Conservation (phyloP, 208 protist genomes). For the Entamoeba dispar region DNA sequence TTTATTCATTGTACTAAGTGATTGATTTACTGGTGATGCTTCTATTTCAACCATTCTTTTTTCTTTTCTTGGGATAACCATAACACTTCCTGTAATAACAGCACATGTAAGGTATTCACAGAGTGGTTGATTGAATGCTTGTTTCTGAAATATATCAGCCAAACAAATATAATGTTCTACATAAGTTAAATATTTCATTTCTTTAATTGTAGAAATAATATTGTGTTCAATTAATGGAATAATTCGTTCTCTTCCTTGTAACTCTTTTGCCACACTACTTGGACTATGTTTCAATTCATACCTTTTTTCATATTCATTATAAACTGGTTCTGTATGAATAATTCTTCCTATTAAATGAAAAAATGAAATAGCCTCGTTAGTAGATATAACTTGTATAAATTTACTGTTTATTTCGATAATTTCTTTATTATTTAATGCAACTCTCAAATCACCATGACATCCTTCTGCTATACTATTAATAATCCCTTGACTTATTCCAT, state of each 20-base stretch:
- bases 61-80: neutral
- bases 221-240: neutral
- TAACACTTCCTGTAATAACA: neutral
- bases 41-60: neutral
- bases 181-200: neutral
- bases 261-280: neutral
- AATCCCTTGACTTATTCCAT: neutral
- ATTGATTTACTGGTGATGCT: neutral
- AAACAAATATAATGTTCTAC: neutral
- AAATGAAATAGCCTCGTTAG: neutral
- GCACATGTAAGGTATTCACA: neutral
- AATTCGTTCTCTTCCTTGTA: neutral
- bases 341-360: neutral
- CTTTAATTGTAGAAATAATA: neutral
- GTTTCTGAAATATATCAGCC: neutral
- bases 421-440: neutral
- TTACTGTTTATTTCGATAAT: neutral
- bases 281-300: neutral
- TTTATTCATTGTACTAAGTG: neutral
- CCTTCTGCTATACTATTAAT: neutral
- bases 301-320: neutral
- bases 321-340: neutral
- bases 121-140: neutral
- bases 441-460: neutral
- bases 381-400: neutral